Evolutionary conservation across 768 basidiomycete species (phyloP), one percentile per base, ranked within the genome.

Genomic region (Trametes meyenii): DNA sequence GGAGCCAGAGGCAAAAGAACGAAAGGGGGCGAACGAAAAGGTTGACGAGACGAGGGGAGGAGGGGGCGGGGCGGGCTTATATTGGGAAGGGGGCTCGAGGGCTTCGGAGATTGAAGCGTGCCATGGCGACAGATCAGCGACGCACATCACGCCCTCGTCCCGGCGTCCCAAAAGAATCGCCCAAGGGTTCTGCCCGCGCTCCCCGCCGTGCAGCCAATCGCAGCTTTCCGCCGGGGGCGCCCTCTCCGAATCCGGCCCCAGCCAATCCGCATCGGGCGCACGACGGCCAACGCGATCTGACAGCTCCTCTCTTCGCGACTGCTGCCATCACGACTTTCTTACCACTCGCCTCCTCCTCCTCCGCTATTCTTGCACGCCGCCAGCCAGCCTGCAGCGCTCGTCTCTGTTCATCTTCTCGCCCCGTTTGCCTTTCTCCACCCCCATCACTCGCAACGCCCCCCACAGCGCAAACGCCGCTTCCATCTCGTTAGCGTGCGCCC

Each of bases 1-100:
- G 78, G 76, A 73, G 76, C 57, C 56, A 50, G 68, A 69, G 64
- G 69, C 66, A 66, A 53, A 62, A 65, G 70, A 73, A 64, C 68
- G 73, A 72, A n/a, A 74, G 69, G 70, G 63, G 67, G 68, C 64
- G 69, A 67, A 65, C 66, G 65, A 67, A 63, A 69, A 67, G 66
- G 68, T 70, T 67, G 63, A 65, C 69, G 69, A 66, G 67, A 60
- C n/a, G 21, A 36, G 23, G 62, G 58, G 33, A 50, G 38, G 12
- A 49, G 42, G 33, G 12, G 60, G 50, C 40, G 35, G 58, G 21
- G 23, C 12, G 45, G 53, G 43, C 45, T 64, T 66, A 68, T 66
- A 66, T 62, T 33, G 50, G 48, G 55, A 17, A 14, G 26, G 40
- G 53, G 40, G 53, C 21, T 14, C 12, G 43, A 23, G 39, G 39